phyloP scores from a whole-genome alignment of 2,329 filamentous ascomycete genomes.

The Hypoxylon sp. region DNA sequence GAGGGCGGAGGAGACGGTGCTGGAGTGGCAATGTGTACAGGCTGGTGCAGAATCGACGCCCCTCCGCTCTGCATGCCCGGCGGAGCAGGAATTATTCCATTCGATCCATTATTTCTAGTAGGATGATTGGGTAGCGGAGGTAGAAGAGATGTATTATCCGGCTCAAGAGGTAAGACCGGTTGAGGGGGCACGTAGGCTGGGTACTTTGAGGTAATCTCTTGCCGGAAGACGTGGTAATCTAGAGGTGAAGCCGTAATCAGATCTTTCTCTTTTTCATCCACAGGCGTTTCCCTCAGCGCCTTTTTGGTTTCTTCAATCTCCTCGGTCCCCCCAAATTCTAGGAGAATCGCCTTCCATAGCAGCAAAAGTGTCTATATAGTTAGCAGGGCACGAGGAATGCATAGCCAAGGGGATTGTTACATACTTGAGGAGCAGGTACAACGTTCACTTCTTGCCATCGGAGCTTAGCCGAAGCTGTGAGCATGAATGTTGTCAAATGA shows the following conservation, averaged over 20 bases:
- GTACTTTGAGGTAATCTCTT: conserved; percentile 98
- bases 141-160: conserved; percentile 91
- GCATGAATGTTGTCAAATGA: conserved; percentile 78
- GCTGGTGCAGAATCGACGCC: conserved; percentile 91
- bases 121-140: conserved; percentile 86
- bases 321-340: conserved; percentile 84
- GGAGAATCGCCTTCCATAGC: conserved; percentile 91
- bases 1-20: conserved; percentile 96
- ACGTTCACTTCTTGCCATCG: conserved; percentile 79
- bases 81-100: conserved; percentile 72
- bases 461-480: conserved; percentile 76
- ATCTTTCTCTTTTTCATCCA: conserved; percentile 76
- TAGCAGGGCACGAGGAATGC: conserved; percentile 21
- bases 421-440: conserved; percentile 75
- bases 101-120: conserved; percentile 71
- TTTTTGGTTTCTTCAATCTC: conserved; percentile 82
- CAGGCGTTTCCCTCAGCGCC: conserved; percentile 73
- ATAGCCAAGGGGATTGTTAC: conserved; percentile 23
- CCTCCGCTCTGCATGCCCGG: conserved; percentile 70
- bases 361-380: conserved; percentile 77
- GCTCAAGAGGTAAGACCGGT: conserved; percentile 85
- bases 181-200: conserved; percentile 94
- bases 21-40: conserved; percentile 98
- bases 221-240: conserved; percentile 95
- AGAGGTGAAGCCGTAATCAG: conserved; percentile 92